phyloP scores from a whole-genome alignment of 2,329 filamentous ascomycete species.

The Arthroderma sp. region DNA sequence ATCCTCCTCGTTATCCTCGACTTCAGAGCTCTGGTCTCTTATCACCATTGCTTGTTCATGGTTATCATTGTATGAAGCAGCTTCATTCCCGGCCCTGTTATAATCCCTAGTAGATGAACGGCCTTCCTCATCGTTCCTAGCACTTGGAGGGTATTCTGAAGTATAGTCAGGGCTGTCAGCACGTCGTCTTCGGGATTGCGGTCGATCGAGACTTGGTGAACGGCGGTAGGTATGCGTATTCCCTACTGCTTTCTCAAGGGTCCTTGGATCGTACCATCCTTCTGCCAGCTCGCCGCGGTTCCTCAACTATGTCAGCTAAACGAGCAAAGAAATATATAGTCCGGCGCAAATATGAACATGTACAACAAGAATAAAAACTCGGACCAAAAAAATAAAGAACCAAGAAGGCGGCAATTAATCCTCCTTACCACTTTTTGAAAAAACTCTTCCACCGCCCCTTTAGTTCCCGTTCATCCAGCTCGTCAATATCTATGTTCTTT shows the following conservation, averaged over 20 bases:
- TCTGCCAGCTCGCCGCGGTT: constrained; percentile 76
- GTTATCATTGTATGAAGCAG: background rate
- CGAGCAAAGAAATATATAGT: background rate
- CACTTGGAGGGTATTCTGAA: background rate
- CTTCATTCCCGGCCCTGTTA: background rate
- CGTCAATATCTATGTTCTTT: constrained; percentile 57
- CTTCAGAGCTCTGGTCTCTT: constrained; percentile 10
- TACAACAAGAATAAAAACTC: background rate
- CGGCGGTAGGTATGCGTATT: constrained; percentile 10
- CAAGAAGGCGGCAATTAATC: constrained; percentile 1
- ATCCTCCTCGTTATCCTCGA: constrained; percentile 37
- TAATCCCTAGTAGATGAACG: background rate
- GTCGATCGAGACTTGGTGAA: background rate
- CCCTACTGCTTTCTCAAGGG: constrained; percentile 42
- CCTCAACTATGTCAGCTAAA: constrained; percentile 42
- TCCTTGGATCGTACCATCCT: constrained; percentile 83
- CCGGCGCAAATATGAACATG: background rate
- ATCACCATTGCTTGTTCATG: background rate
- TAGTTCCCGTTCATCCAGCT: constrained; percentile 60
- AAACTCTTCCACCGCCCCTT: constrained; percentile 92
- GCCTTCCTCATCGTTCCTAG: background rate
- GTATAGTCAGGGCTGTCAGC: background rate
- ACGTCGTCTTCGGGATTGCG: background rate
- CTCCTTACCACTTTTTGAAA: constrained; percentile 61
- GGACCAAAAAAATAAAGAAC: too few relatives aligned